Conservation (phyloP, 139 green algal genomes). For the Monoraphidium neglectum region DNA sequence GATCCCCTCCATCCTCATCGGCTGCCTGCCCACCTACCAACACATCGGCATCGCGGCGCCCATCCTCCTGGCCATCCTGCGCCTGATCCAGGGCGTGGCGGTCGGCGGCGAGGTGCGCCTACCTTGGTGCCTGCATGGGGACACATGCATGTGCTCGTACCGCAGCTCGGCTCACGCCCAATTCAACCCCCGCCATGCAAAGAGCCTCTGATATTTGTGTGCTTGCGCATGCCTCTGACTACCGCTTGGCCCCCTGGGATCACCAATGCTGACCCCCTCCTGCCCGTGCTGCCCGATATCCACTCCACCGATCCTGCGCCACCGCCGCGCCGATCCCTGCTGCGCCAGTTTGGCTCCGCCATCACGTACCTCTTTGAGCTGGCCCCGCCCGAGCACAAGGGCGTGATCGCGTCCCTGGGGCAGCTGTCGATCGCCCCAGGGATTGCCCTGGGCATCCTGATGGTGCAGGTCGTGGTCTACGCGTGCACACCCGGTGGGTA, state of each 20-base stretch:
- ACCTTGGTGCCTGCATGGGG: not conserved
- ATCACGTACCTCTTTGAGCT: constrained; percentile 29
- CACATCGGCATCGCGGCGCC: constrained; percentile 10
- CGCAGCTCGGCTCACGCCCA: not conserved
- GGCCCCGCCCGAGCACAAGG: constrained; percentile 1
- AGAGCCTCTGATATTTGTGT: too few relatives aligned
- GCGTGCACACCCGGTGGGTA: constrained; percentile 5
- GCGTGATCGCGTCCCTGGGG: constrained; percentile 23
- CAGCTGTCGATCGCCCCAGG: constrained; percentile 7
- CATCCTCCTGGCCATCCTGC: constrained; percentile 11
- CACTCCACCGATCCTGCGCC: not conserved
- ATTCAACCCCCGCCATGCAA: not conserved
- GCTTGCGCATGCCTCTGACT: too few relatives aligned
- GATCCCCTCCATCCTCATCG: not conserved
- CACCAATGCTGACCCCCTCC: not conserved
- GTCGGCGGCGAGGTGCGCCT: constrained; percentile 21
- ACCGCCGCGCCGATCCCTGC: constrained; percentile 5
- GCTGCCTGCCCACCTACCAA: constrained; percentile 18
- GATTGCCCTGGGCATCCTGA: constrained; percentile 3
- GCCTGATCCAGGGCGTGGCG: constrained; percentile 15
- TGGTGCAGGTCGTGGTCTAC: not conserved
- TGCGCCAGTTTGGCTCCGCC: constrained; percentile 20
- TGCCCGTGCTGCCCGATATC: not conserved
- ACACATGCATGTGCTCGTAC: not conserved
- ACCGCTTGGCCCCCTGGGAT: too few relatives aligned